Base-by-base conservation (phyloP, 305 asterid genomes). In the Solanum aculeatissimum region DNA sequence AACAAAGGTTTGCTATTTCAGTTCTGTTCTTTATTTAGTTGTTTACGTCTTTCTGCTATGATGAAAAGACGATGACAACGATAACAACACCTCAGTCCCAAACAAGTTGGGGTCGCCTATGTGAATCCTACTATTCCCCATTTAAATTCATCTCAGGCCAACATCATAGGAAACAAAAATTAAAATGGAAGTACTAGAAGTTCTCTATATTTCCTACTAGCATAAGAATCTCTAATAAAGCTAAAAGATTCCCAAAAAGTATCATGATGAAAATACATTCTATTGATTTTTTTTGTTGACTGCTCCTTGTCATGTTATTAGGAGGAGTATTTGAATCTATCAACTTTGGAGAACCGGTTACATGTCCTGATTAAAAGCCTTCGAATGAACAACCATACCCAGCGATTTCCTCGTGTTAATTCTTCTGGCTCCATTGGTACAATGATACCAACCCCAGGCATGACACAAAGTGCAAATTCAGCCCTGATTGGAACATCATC, bases 381-480 rank as follows among this genome's bases (percentile, higher is more conserved):
- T 15, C 93, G 95, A 21, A 77, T 77, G 82, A 91, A 81, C 88
- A 93, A 91, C 90, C 96, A 92, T 21, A 92, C 80, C 86, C 97
- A 93, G 85, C 98, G 90, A 87, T 87, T 89, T 84, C 71, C 95
- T 83, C 96, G 91, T 86, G 90, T 89, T 77, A 94, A 86, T 90
- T 85, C 98, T 81, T 88, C 95, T 53, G 90, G 93, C 79, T 88
- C 98, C 58, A 23, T 92, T 82, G 94, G 98, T 83, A 91, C 98
- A 65, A 97, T 97, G 99, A 97, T 97, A 83, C 99, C 99, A 81
- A 95, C 98, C 53, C 99, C 99, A 81, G 98, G 99, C 45, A 91
- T 94, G 90, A 88, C 92, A 75, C 98, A 92, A 88, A 84, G 91
- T 89, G 96, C 91, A 83, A 95, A 92, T 85, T 84, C 95, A 54